A percentile compares a stretch with the other conserved stretches of the same genome.
phyloP scores from a whole-genome alignment of 495 filamentous ascomycete genomes.

The Daldinia decipiens region DNA sequence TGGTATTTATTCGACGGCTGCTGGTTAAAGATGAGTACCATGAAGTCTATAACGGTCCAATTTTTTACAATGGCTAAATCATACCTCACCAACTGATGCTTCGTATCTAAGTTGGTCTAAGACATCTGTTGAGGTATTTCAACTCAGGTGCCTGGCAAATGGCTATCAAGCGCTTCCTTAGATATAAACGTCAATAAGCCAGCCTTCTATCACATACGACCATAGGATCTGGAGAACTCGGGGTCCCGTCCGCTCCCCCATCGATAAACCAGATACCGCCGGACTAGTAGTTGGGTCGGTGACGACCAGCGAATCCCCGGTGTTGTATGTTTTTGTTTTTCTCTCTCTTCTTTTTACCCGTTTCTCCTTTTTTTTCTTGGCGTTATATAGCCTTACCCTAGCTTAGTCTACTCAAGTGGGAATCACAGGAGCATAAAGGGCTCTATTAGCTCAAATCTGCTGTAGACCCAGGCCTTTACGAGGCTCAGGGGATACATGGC shows the following conservation, averaged over 20 bases:
- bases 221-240: background rate
- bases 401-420: too few relatives aligned
- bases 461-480: too few relatives aligned
- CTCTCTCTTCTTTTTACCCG: background rate
- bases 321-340: slow-evolving; percentile 54
- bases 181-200: background rate
- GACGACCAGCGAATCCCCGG: slow-evolving; percentile 54
- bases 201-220: background rate
- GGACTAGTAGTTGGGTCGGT: slow-evolving; percentile 60
- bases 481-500: too few relatives aligned
- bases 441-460: too few relatives aligned
- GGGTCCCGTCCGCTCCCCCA: slow-evolving; percentile 49
- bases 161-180: background rate
- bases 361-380: background rate
- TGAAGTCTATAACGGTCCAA: background rate
- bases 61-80: too few relatives aligned
- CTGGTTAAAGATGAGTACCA: background rate
- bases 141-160: background rate
- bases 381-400: too few relatives aligned
- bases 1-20: background rate
- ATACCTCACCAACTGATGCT: background rate
- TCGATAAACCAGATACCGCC: slow-evolving; percentile 50
- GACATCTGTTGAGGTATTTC: background rate
- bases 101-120: background rate
- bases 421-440: too few relatives aligned